A percentile compares a stretch with the other conserved stretches of the same genome.
Conservation (phyloP, 495 filamentous ascomycete species). For the Usnea hakonensis region DNA sequence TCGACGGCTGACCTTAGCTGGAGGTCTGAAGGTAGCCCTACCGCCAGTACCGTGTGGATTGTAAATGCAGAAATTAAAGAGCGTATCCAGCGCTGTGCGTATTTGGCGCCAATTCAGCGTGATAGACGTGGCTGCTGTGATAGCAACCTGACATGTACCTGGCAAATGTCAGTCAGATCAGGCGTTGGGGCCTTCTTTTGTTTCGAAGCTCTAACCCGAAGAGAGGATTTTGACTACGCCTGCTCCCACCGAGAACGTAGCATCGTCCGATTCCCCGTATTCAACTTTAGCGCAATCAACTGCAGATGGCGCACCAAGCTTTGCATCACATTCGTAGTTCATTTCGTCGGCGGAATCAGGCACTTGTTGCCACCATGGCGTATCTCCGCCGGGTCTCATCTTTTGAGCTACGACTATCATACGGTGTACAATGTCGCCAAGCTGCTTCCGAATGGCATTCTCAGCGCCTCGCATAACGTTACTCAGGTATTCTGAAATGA, state of each 20-base stretch:
- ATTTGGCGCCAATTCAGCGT: slow-evolving; percentile 7
- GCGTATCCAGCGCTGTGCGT: slow-evolving; percentile 1
- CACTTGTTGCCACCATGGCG: not conserved
- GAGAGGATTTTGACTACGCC: slow-evolving; percentile 4
- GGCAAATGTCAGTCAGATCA: not conserved
- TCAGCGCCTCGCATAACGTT: not conserved
- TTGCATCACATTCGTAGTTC: slow-evolving; percentile 8
- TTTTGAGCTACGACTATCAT: not conserved
- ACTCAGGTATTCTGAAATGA: slow-evolving; percentile 3
- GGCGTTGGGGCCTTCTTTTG: too few species aligned
- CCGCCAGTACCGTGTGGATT: not conserved
- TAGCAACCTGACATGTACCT: slow-evolving; percentile 6
- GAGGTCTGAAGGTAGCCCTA: not conserved
- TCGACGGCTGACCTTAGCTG: not conserved
- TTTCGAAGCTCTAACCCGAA: not conserved
- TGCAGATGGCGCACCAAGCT: not conserved
- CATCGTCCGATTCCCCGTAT: not conserved
- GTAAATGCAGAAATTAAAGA: not conserved
- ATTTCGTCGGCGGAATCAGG: not conserved
- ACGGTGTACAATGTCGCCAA: not conserved
- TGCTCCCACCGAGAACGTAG: not conserved
- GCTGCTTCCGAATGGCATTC: not conserved
- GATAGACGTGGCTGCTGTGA: slow-evolving; percentile 1
- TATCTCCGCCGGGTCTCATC: not conserved
- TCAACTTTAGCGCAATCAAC: not conserved